phyloP scores from a whole-genome alignment of 441 rosid genomes.

The Isatis lusitanica region DNA sequence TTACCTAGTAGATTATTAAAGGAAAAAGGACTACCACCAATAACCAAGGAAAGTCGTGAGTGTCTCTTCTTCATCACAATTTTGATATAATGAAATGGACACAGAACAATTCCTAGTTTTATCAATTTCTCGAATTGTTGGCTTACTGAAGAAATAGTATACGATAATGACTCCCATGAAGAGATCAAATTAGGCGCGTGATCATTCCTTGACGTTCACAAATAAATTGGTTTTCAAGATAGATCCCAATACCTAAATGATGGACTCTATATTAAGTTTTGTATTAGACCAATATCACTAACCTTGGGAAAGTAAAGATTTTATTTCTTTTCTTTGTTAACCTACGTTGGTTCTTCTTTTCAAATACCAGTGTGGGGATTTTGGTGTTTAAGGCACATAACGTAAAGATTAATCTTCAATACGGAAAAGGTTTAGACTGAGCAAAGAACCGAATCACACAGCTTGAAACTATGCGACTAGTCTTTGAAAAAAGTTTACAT shows the following conservation, averaged over 20 bases:
- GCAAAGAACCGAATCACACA: background rate
- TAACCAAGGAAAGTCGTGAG: constrained; percentile 11
- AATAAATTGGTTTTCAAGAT: constrained; percentile 3
- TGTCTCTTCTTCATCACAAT: constrained; percentile 3
- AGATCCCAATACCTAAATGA: constrained; percentile 28
- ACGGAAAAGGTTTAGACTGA: background rate
- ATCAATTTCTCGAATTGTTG: constrained; percentile 7
- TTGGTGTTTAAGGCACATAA: background rate
- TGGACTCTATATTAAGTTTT: background rate
- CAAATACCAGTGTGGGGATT: background rate
- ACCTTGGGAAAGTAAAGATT: background rate
- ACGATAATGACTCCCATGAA: constrained; percentile 22
- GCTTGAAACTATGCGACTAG: background rate
- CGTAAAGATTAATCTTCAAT: background rate
- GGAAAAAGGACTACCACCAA: constrained; percentile 34
- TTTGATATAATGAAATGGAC: constrained; percentile 19
- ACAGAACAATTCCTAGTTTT: background rate
- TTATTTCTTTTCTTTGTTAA: background rate
- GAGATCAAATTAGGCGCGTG: constrained; percentile 7
- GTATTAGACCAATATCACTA: background rate
- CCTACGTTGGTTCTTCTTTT: background rate
- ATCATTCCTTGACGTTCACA: constrained; percentile 14
- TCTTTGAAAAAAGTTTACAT: background rate
- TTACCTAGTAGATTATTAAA: too few relatives aligned
- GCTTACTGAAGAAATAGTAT: constrained; percentile 1